These are phyloP conservation scores for Euryodendron excelsum DNA, from an alignment of 148 eudicot species.

Conservation along the genomic window DNA sequence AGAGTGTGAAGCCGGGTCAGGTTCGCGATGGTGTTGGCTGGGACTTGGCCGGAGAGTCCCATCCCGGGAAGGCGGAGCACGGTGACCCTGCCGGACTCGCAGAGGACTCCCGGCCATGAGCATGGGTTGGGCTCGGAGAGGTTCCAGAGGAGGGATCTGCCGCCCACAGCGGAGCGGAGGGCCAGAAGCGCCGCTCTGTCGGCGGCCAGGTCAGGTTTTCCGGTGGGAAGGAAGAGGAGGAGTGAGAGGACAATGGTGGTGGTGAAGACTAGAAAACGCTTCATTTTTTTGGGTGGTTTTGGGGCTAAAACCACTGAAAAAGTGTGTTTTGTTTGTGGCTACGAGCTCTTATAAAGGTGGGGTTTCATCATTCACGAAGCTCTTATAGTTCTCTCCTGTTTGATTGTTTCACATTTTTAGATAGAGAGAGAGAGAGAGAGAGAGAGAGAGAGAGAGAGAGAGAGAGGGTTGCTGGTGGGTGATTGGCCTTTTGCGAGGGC, in stretches of 20 bases:
- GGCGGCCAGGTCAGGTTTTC: slow-evolving; percentile 35
- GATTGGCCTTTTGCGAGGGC: too few species aligned
- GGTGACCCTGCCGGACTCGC: slow-evolving; percentile 35
- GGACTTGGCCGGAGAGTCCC: slow-evolving; percentile 62
- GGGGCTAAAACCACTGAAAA: background rate
- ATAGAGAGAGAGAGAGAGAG: too few species aligned
- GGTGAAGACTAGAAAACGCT: background rate
- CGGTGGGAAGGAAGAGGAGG: slow-evolving; percentile 23
- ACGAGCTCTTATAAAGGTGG: background rate
- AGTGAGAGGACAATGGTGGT: slow-evolving; percentile 20
- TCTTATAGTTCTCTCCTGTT: background rate
- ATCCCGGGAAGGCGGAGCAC: slow-evolving; percentile 78
- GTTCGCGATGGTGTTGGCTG: slow-evolving; percentile 45
- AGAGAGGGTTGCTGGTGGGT: too few species aligned
- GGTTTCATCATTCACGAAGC: slow-evolving; percentile 3
- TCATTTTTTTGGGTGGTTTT: background rate
- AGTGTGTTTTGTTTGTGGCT: background rate
- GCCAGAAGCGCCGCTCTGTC: slow-evolving; percentile 47
- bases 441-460: too few species aligned
- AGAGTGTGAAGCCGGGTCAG: slow-evolving; percentile 48
- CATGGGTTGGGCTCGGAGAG: slow-evolving; percentile 48
- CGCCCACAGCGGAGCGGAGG: slow-evolving; percentile 53
- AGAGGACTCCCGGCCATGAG: slow-evolving; percentile 54
- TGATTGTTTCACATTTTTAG: background rate
- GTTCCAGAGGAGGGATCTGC: slow-evolving; percentile 57